These are phyloP conservation scores for Coccomyxa sp. DNA, from an alignment of 139 green algal genomes.

Conservation along the genomic window DNA sequence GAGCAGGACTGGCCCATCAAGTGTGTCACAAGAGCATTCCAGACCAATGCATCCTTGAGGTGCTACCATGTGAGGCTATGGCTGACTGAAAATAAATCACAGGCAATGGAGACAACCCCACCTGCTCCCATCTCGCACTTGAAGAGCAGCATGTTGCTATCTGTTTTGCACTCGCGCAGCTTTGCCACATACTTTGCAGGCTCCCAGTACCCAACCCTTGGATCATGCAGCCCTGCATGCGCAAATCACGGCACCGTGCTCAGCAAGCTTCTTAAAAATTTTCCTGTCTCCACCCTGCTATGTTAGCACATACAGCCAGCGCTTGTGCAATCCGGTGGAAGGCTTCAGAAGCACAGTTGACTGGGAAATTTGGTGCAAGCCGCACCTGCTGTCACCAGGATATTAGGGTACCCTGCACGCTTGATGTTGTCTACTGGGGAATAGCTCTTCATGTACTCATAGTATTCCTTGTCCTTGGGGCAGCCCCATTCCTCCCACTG, in stretches of 20 bases:
- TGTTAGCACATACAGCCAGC: background rate
- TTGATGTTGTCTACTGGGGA: slow-evolving; percentile 84
- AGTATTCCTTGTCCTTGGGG: slow-evolving; percentile 40
- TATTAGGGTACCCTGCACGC: slow-evolving; percentile 16
- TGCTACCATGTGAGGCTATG: background rate
- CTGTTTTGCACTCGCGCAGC: slow-evolving; percentile 52
- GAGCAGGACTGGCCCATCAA: background rate
- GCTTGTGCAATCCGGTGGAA: background rate
- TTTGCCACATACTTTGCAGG: slow-evolving; percentile 83
- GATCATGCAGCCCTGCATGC: slow-evolving; percentile 65
- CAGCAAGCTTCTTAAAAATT: no score
- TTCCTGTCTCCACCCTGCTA: background rate
- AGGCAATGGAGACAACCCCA: background rate
- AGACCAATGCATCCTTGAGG: background rate
- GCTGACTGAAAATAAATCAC: background rate
- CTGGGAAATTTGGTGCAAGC: background rate
- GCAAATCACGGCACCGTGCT: no score
- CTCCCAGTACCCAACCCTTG: slow-evolving; percentile 62
- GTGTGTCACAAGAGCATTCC: background rate
- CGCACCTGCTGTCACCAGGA: background rate
- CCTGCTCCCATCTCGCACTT: slow-evolving; percentile 57
- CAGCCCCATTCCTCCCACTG: slow-evolving; percentile 61
- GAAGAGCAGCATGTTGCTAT: slow-evolving; percentile 58
- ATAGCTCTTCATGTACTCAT: slow-evolving; percentile 87
- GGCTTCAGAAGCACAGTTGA: background rate